These are phyloP conservation scores for Sporothrix schenckii DNA, from an alignment of 2,329 filamentous ascomycete species.

Conservation along the genomic window DNA sequence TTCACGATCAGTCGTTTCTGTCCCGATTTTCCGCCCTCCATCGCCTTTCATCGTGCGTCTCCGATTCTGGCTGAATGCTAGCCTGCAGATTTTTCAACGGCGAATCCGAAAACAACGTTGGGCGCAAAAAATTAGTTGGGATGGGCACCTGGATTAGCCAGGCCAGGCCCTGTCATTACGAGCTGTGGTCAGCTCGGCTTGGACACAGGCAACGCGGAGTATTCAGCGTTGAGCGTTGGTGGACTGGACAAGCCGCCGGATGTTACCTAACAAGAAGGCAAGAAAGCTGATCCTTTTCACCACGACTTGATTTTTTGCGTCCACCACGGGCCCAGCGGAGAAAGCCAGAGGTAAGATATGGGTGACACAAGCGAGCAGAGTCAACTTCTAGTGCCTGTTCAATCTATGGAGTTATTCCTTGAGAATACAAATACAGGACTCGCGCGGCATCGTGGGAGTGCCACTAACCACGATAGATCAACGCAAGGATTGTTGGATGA, in stretches of 20 bases:
- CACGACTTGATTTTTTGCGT: background rate
- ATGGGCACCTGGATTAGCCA: background rate
- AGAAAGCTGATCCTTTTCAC: conserved; percentile 5
- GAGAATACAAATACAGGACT: background rate
- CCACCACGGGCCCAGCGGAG: background rate
- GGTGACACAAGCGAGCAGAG: background rate
- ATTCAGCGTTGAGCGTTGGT: background rate
- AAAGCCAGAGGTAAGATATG: background rate
- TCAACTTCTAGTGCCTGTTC: background rate
- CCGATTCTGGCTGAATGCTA: conserved; percentile 30
- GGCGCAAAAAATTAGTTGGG: conserved; percentile 11
- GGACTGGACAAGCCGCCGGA: background rate
- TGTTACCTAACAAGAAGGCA: conserved; percentile 4
- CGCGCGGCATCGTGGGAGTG: background rate
- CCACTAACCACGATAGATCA: conserved; percentile 5
- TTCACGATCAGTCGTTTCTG: background rate
- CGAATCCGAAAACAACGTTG: conserved; percentile 26
- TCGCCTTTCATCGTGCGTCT: conserved; percentile 13
- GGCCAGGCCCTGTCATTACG: background rate
- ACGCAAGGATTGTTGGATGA: background rate
- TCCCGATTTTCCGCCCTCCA: conserved; percentile 4
- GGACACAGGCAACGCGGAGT: background rate
- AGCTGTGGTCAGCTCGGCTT: background rate
- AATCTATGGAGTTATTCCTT: background rate
- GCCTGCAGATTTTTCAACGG: conserved; percentile 28